A percentile compares a stretch with the other conserved stretches of the same genome.
phyloP scores from a whole-genome alignment of 2,329 filamentous ascomycete genomes.

The Simplicillium sp. region DNA sequence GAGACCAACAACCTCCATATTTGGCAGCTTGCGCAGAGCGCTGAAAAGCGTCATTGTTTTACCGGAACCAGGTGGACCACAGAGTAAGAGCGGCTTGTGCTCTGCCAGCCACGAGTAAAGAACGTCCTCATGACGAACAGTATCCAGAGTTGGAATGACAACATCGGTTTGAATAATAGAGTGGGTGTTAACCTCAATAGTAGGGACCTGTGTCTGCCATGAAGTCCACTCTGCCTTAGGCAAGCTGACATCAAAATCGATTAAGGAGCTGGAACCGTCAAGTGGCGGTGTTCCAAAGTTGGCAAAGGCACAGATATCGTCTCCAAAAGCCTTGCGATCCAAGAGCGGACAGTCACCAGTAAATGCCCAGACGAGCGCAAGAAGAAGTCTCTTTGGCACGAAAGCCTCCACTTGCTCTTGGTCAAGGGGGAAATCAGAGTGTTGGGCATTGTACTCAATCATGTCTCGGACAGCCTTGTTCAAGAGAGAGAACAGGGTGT shows the following conservation, averaged over 20 bases:
- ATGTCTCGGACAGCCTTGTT: conserved; percentile 90
- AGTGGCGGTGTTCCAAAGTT: conserved; percentile 78
- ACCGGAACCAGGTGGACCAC: conserved; percentile 93
- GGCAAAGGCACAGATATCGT: conserved; percentile 71
- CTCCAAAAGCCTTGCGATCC: conserved; percentile 84
- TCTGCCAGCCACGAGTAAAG: conserved; percentile 98
- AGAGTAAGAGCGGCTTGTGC: conserved; percentile 93
- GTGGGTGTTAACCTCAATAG: conserved; percentile 95
- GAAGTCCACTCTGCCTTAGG: conserved; percentile 82
- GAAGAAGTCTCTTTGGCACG: conserved; percentile 84
- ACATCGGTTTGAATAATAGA: conserved; percentile 97
- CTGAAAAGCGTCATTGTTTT: conserved; percentile 99
- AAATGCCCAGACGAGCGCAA: conserved; percentile 90
- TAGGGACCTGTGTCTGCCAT: conserved; percentile 93
- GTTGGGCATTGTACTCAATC: conserved; percentile 91
- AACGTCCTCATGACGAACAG: conserved; percentile 96
- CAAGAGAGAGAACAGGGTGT: conserved; percentile 86
- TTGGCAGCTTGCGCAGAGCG: conserved; percentile 88
- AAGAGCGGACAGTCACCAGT: conserved; percentile 86
- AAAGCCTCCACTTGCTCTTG: conserved; percentile 83
- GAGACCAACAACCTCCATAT: conserved; percentile 98
- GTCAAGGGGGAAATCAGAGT: conserved; percentile 88
- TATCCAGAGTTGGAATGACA: conserved; percentile 95
- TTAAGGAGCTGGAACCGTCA: conserved; percentile 72
- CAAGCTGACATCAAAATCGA: conserved; percentile 87